Base-by-base conservation (phyloP, 106 monocot genomes). In the Posidonia australis region DNA sequence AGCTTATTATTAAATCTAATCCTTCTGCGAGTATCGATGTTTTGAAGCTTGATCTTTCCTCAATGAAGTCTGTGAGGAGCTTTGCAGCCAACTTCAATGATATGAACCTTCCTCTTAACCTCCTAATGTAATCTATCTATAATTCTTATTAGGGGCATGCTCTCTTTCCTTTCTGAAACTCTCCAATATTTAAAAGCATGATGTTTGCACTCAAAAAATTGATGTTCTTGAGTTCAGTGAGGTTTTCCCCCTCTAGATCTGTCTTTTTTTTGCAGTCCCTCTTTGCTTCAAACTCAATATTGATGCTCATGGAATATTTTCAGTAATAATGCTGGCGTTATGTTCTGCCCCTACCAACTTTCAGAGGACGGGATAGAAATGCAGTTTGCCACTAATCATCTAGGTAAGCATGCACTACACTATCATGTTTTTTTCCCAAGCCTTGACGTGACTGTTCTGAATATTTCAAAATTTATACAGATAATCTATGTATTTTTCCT, bases 291-390 rank as follows among this genome's bases (percentile, higher is more conserved):
- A 36, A 36, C 36, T 36, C 36, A 36, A 36, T 36, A 36, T 36
- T 2, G 36, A 2, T 53, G 3, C 20, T 10, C 36, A 36, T 36
- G 6, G 21, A 21, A 53, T 24, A 25, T 24, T 30, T 57, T 12
- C 78, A 96, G 94, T 82, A 96, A 96, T 67, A 96, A 96, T 66
- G 96, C 96, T 0, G 96, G 96, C 11, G 76, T 90, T 23, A 90
- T 90, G 86, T 90, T 80, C 78, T 78, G 84, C 44, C 83, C 83
- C 11, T 78, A 60, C 56, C 72, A 78, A 45, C 78, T 88, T 23
- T 82, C 90, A 24, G 82, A 84, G 43, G 90, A 96, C 70, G 86
- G 86, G 20, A 67, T 90, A 4, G 96, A 96, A 67, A 77, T 87
- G 84, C 90, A 90, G 16, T 96, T 96, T 61, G 94, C 86, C 23